These are phyloP conservation scores for Ustulina deusta DNA, from an alignment of 2,329 filamentous ascomycete species.

Conservation along the genomic window DNA sequence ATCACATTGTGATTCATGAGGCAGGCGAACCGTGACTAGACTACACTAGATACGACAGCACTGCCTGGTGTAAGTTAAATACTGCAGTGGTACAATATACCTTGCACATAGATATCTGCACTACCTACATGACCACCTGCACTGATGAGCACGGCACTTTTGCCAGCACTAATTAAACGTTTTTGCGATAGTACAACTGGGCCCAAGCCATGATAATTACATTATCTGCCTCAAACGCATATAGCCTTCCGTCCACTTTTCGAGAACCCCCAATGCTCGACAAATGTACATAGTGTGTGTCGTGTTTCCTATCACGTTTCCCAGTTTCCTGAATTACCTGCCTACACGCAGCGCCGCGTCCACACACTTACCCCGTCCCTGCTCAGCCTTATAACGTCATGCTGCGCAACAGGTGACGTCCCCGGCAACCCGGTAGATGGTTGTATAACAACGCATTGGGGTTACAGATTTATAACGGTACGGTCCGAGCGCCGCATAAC, in stretches of 20 bases:
- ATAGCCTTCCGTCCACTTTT: not conserved
- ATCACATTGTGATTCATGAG: slow-evolving; percentile 6
- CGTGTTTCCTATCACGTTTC: not conserved
- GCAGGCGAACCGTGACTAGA: not conserved
- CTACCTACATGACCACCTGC: not conserved
- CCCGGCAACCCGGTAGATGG: slow-evolving; percentile 5
- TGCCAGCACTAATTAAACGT: not conserved
- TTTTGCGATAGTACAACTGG: not conserved
- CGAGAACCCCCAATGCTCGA: not conserved
- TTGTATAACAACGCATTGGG: slow-evolving; percentile 1
- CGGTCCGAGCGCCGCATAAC: slow-evolving; percentile 24
- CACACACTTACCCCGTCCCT: not conserved
- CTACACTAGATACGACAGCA: no score
- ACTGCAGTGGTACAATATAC: not conserved
- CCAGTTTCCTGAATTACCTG: not conserved
- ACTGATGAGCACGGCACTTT: not conserved
- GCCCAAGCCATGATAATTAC: not conserved
- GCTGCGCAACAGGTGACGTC: not conserved
- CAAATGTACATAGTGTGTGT: not conserved
- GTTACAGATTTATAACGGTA: slow-evolving; percentile 10
- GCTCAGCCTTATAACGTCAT: slow-evolving; percentile 14
- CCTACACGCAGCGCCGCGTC: not conserved
- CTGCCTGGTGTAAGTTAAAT: no score
- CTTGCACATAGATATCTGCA: no score
- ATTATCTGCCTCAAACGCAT: not conserved